Conservation (phyloP, 441 rosid genomes). For the Hypseocharis bilobata region DNA sequence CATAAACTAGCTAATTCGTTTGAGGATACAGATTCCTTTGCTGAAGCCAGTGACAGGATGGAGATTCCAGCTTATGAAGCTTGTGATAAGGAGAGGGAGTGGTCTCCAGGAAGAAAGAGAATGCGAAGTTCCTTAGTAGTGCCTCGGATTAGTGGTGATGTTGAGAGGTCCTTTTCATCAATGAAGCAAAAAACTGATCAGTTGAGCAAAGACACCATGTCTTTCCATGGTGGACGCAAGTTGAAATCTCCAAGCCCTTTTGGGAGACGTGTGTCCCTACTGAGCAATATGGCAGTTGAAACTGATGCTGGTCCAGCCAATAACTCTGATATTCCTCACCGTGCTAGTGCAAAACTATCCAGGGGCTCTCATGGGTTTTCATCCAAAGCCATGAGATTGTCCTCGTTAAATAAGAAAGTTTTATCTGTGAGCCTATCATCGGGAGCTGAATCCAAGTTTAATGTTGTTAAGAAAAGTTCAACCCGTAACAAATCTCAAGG, state of each 20-base stretch:
- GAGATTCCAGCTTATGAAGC: slow-evolving; percentile 28
- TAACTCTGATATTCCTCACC: slow-evolving; percentile 21
- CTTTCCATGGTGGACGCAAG: slow-evolving; percentile 16
- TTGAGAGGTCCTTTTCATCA: slow-evolving; percentile 26
- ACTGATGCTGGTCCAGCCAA: slow-evolving; percentile 21
- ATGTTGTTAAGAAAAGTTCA: slow-evolving; percentile 25
- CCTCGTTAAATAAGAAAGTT: slow-evolving; percentile 32
- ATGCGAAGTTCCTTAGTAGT: slow-evolving; percentile 30
- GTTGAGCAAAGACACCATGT: slow-evolving; percentile 25
- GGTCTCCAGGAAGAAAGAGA: slow-evolving; percentile 37
- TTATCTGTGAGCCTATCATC: slow-evolving; percentile 26
- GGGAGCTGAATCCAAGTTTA: slow-evolving; percentile 26
- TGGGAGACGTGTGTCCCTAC: slow-evolving; percentile 23
- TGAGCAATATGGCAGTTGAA: slow-evolving; percentile 23
- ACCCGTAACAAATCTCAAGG: slow-evolving; percentile 25
- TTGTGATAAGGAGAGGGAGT: slow-evolving; percentile 28
- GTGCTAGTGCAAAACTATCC: slow-evolving; percentile 22
- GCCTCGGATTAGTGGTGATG: slow-evolving; percentile 26
- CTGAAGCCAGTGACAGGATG: slow-evolving; percentile 27
- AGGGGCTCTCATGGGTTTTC: slow-evolving; percentile 21
- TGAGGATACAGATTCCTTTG: slow-evolving; percentile 29
- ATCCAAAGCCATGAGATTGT: slow-evolving; percentile 30
- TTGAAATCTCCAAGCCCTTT: slow-evolving; percentile 25
- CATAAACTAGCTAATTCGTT: slow-evolving; percentile 30
- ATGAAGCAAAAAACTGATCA: slow-evolving; percentile 25